Base-by-base conservation (phyloP, 805 yeast species). In the Cyberlindnera japonica region DNA sequence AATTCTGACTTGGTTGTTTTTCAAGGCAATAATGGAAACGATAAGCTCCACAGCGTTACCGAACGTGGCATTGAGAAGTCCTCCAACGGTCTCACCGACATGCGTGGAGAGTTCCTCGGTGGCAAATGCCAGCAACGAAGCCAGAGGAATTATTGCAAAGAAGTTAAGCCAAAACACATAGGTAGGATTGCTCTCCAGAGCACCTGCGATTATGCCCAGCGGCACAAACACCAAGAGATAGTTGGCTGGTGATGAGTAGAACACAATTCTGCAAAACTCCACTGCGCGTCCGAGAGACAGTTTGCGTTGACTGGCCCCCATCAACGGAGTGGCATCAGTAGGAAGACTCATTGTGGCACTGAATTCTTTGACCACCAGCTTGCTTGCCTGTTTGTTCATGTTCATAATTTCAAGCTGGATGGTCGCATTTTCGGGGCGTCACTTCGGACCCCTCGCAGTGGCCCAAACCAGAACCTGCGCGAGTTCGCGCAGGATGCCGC, bases 11-110 rank as follows among this genome's bases (percentile, higher is more conserved):
- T 93, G 97, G 51, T 87, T 85, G 32, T 85, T 83, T 51, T 67
- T 71, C 54, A 93, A 71, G 1, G 99, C 99, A 51, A 93, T 88
- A 20, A 93, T 70, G 2, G 96, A 85, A 25, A 93, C 98, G 62
- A 93, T 93, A 45, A 93, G 78, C 67, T 93, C 99, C 17, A 93
- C 96, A 3, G 98, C 98, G 62, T 93, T 93, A 44, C 99, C 99
- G 61, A 93, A 87, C 9, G 98, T 90, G 3, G 99, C 99, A 65
- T 93, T 93, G 55, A 93, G 71, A 48, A 93, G 71, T 1, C 98
- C 98, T 12, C 99, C 98, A 18, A 91, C 50, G 9, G 97, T 90
- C 56, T 88, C 85, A 45, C 98, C 97, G 24, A 88, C 88, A 48
- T 83, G 81, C 43, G 78, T 85, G 31, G 96, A 79, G 41, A 93